Evolutionary conservation across 2,329 filamentous ascomycete species (phyloP).

Genomic region (Lachnellula arida): DNA sequence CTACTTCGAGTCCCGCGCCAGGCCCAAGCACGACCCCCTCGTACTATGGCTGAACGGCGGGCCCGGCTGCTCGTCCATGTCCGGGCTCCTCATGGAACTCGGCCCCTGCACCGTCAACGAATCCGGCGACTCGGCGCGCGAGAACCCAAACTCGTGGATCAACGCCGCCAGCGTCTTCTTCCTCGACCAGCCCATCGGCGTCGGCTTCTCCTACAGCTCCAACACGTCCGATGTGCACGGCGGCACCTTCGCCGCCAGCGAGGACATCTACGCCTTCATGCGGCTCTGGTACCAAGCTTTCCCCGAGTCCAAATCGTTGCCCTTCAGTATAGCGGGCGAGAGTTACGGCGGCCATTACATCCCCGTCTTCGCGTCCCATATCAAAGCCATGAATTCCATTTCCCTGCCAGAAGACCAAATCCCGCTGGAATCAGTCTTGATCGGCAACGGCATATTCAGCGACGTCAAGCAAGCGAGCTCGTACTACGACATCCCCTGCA

Average conservation of each 20-base stretch:
- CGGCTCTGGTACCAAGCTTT: constrained; percentile 36
- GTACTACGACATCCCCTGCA: constrained; percentile 43
- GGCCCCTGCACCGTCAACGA: constrained; percentile 42
- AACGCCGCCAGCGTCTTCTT: constrained; percentile 36
- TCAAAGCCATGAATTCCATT: constrained; percentile 18
- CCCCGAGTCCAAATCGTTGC: constrained; percentile 34
- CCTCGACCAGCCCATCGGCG: constrained; percentile 36
- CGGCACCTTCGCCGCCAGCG: constrained; percentile 18
- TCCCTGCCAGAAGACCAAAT: constrained; percentile 38
- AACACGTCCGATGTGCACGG: constrained; percentile 12
- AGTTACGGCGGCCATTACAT: constrained; percentile 23
- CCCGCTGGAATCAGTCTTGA: constrained; percentile 42
- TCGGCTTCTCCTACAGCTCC: constrained; percentile 35
- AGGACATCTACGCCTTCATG: constrained; percentile 24
- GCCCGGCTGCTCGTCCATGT: constrained; percentile 37
- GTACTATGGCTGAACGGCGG: constrained; percentile 34
- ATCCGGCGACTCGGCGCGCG: constrained; percentile 32
- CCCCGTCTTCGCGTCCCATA: constrained; percentile 38
- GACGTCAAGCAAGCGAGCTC: constrained; percentile 48
- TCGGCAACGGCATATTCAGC: constrained; percentile 54
- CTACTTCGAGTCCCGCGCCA: constrained; percentile 20
- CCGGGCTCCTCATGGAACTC: constrained; percentile 40
- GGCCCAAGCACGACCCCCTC: constrained; percentile 11
- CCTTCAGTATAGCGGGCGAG: constrained; percentile 36
- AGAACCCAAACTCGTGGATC: constrained; percentile 37